Conservation (phyloP, 192 early-diverging fungal genomes). For the Glomus cerebriforme region DNA sequence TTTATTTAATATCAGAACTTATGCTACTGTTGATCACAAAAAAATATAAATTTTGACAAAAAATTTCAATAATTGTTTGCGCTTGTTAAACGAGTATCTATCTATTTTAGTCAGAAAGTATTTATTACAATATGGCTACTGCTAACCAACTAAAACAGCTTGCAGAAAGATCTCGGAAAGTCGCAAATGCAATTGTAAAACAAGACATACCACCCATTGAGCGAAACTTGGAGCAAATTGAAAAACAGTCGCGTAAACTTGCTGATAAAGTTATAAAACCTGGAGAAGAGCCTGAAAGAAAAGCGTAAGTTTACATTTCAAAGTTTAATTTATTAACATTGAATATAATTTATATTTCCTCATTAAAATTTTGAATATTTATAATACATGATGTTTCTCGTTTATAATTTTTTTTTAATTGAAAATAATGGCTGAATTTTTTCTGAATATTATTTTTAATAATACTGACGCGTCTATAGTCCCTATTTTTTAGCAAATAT, state of each 20-base stretch:
- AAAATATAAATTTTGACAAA: too few species aligned
- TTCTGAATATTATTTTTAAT: neutral
- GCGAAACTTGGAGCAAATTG: slow-evolving; percentile 88
- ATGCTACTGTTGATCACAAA: too few species aligned
- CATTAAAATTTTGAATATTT: neutral
- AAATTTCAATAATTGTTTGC: too few species aligned
- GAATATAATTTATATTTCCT: neutral
- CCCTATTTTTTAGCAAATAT: slow-evolving; percentile 32
- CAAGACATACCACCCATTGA: slow-evolving; percentile 76
- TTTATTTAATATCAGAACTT: too few species aligned
- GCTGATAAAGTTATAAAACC: slow-evolving; percentile 44
- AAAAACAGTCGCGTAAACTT: slow-evolving; percentile 78
- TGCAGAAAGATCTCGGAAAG: slow-evolving; percentile 20
- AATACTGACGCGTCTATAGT: neutral
- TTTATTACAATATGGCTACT: neutral
- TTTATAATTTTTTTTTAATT: neutral
- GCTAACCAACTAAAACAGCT: slow-evolving; percentile 10
- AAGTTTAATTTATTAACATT: neutral
- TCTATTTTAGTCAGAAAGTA: too few species aligned
- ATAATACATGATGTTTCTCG: neutral
- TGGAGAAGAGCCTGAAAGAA: slow-evolving; percentile 42
- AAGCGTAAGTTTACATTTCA: slow-evolving; percentile 47
- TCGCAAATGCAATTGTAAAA: slow-evolving; percentile 35
- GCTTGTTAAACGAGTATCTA: too few species aligned
- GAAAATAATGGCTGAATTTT: neutral